A percentile compares a stretch with the other conserved stretches of the same genome.
These are phyloP conservation scores for Elaphomyces granulatus DNA, from an alignment of 495 filamentous ascomycete genomes.

Conservation along the genomic window DNA sequence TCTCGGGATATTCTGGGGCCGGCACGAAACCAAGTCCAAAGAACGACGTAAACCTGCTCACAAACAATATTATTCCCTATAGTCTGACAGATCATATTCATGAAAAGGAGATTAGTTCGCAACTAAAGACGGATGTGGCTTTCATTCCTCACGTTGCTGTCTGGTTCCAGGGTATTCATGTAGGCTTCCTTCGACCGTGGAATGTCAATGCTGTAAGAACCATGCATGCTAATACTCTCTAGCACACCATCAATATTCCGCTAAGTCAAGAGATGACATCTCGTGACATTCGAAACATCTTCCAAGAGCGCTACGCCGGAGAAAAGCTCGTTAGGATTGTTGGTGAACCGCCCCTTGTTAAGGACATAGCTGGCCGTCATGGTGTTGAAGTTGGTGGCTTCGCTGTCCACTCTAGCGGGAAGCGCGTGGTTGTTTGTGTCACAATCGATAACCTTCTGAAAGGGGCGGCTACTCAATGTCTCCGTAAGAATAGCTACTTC, in stretches of 20 bases:
- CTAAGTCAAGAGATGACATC: slow-evolving; percentile 70
- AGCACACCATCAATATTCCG: slow-evolving; percentile 82
- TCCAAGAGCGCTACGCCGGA: slow-evolving; percentile 90
- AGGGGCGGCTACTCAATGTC: slow-evolving; percentile 89
- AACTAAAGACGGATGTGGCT: slow-evolving; percentile 62
- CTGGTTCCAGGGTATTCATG: slow-evolving; percentile 94
- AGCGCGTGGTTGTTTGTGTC: slow-evolving; percentile 83
- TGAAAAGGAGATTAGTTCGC: slow-evolving; percentile 74
- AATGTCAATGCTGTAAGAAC: too few species aligned
- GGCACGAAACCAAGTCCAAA: slow-evolving; percentile 92
- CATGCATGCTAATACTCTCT: slow-evolving; percentile 9
- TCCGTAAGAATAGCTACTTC: slow-evolving; percentile 47
- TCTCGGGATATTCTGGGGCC: slow-evolving; percentile 91
- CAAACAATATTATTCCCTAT: slow-evolving; percentile 85
- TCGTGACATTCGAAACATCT: slow-evolving; percentile 85
- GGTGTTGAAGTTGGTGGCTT: slow-evolving; percentile 93
- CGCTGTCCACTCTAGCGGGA: slow-evolving; percentile 73
- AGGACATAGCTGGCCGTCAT: slow-evolving; percentile 78
- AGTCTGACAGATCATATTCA: slow-evolving; percentile 92
- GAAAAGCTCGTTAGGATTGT: slow-evolving; percentile 87
- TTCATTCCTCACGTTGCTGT: slow-evolving; percentile 92
- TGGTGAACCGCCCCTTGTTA: slow-evolving; percentile 79
- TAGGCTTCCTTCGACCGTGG: slow-evolving; percentile 19
- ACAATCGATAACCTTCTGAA: slow-evolving; percentile 98
- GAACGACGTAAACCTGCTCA: slow-evolving; percentile 83